Percentiles rank a stretch among this genome's conserved stretches.
Evolutionary conservation across 2,329 filamentous ascomycete species (phyloP).

Genomic region (Talaromyces sp.): DNA sequence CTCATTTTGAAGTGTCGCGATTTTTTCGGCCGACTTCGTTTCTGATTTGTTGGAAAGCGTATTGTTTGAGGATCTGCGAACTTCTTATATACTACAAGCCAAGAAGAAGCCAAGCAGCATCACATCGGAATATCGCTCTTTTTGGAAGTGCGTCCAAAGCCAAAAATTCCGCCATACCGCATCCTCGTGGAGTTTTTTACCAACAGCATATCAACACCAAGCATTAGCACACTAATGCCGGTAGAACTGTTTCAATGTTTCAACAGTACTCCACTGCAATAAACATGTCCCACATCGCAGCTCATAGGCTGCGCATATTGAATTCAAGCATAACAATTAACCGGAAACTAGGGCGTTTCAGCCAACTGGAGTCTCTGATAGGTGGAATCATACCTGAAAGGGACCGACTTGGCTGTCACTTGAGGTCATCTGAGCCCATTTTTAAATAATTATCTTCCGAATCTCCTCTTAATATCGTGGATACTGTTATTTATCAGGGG

Average conservation of each 20-base stretch:
- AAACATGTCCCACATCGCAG: background rate
- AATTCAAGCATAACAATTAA: background rate
- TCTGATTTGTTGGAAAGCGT: background rate
- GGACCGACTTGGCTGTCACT: background rate
- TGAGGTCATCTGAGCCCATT: background rate
- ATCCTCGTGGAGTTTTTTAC: background rate
- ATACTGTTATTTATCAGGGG: background rate
- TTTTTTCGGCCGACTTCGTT: conserved; percentile 15
- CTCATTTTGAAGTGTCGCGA: conserved; percentile 27
- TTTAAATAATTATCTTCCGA: background rate
- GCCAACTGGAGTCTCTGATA: background rate
- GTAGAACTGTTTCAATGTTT: background rate
- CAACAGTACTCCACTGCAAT: background rate
- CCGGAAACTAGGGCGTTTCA: background rate
- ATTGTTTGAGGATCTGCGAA: conserved; percentile 22
- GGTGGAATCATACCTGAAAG: background rate
- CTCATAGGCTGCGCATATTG: background rate
- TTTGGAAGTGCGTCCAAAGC: background rate
- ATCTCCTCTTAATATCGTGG: background rate
- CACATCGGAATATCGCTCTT: conserved; percentile 8
- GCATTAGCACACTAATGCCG: background rate
- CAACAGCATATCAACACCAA: background rate
- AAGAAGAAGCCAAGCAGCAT: conserved; percentile 27
- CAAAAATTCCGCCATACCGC: background rate
- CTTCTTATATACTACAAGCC: conserved; percentile 54